Conservation (phyloP, 257 asterid genomes). For the Solanum bulbocastanum region DNA sequence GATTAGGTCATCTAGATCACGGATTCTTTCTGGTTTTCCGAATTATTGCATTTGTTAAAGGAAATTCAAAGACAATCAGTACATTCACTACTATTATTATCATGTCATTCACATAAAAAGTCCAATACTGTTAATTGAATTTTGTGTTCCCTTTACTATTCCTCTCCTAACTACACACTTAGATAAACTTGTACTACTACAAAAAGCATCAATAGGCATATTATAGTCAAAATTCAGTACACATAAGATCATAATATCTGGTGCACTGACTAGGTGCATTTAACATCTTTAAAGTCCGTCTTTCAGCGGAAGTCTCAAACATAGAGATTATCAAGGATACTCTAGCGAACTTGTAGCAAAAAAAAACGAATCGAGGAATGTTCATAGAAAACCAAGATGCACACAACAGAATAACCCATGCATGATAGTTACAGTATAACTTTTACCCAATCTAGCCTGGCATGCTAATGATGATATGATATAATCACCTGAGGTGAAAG, state of each 20-base stretch:
- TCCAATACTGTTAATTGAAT: not conserved
- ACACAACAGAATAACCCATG: not conserved
- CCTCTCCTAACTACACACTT: not conserved
- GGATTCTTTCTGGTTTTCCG: not conserved
- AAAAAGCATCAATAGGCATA: not conserved
- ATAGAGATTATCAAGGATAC: not conserved
- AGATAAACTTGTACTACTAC: not conserved
- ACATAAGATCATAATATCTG: not conserved
- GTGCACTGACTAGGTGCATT: not conserved
- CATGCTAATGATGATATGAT: not conserved
- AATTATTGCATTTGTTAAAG: not conserved
- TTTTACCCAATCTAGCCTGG: not conserved
- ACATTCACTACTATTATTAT: not conserved
- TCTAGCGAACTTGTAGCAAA: not conserved
- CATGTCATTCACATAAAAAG: not conserved
- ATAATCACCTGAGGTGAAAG: not conserved
- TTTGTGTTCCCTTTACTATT: not conserved
- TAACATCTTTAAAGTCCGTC: not conserved
- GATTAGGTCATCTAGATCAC: not conserved
- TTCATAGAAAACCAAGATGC: not conserved
- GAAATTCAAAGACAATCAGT: not conserved
- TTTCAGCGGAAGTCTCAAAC: not conserved
- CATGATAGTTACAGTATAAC: not conserved
- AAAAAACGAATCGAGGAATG: not conserved
- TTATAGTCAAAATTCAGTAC: not conserved